phyloP scores from a whole-genome alignment of 805 yeast species.

The Cyberlindnera saturnus region DNA sequence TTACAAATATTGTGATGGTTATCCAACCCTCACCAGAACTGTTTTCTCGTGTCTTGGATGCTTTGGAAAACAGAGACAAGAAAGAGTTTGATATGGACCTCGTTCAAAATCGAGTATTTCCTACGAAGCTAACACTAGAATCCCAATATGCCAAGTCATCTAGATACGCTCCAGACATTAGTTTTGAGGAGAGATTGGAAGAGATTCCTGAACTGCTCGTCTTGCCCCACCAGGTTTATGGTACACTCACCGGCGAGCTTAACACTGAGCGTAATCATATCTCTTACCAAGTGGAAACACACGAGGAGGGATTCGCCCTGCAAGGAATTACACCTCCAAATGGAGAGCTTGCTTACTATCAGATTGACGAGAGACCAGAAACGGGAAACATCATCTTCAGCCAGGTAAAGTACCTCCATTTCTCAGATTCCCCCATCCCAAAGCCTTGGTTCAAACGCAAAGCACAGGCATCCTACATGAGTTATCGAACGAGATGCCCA shows the following conservation, averaged over 20 bases:
- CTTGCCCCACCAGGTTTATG: slow-evolving; percentile 48
- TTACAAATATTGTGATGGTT: slow-evolving; percentile 51
- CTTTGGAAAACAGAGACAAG: slow-evolving; percentile 22
- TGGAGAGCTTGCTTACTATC: slow-evolving; percentile 15
- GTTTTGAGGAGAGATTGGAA: slow-evolving; percentile 7
- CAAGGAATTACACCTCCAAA: slow-evolving; percentile 8
- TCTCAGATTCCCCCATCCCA: slow-evolving; percentile 59
- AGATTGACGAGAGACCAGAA: slow-evolving; percentile 8
- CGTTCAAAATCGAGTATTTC: slow-evolving; percentile 29
- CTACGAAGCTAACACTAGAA: slow-evolving; percentile 15
- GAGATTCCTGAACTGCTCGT: slow-evolving; percentile 26
- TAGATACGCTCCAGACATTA: not conserved
- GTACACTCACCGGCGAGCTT: slow-evolving; percentile 46
- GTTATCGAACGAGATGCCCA: slow-evolving; percentile 13
- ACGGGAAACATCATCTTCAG: slow-evolving; percentile 18
- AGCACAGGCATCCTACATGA: slow-evolving; percentile 10
- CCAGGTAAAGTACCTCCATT: slow-evolving; percentile 46
- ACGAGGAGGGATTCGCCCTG: slow-evolving; percentile 31
- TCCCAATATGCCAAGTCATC: slow-evolving; percentile 6
- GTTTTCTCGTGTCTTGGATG: slow-evolving; percentile 17
- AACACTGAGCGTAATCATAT: slow-evolving; percentile 30
- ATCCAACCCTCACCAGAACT: slow-evolving; percentile 38
- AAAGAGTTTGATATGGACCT: slow-evolving; percentile 54
- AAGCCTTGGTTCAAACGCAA: slow-evolving; percentile 50
- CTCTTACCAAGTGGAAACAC: slow-evolving; percentile 37